Evolutionary conservation across 768 basidiomycete genomes (phyloP), one percentile per base, ranked within the genome.

Genomic region (Dentipellis fragilis): DNA sequence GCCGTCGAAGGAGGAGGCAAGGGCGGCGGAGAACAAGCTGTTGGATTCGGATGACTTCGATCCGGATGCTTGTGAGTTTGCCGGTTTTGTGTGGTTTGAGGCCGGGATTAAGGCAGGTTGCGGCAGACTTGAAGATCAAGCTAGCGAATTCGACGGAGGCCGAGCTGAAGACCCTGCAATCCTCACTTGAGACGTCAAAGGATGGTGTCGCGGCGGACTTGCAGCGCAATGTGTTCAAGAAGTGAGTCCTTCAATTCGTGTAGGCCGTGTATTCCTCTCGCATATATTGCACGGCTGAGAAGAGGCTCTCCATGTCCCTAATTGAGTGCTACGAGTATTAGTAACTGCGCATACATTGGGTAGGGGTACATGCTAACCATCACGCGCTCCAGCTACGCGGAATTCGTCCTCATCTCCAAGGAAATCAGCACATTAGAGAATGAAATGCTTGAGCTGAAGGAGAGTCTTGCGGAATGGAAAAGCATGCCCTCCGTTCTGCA

Each of bases 371-470:
- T 17, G 42, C 42, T 45, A 10, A 45, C 8, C 22, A 16, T 23
- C 9, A 3, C 29, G 29, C 6, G 6, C 29, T 10, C 19, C 64
- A 98, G 95, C 71, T 98, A 98, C 66, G 89, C 93, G 48, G 93
- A 98, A 67, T 98, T 98, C 66, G 90, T 99, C 23, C 77, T 87
- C 54, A 90, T 99, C 19, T 96, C 96, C 3, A 98, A 98, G 66
- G 96, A 98, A 71, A 95, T 99, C 54, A 86, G 89, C 23, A 86
- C 89, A 1, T 80, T 99, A 23, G 96, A 99, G 73, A 94, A 93
- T 65, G 94, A 97, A 68, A 90, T 98, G 87, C 79, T 97, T 34
- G 94, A 98, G 65, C 81, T 99, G 67, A 97, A 96, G 68, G 92
- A 94, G 54, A 80, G 88, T 6, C 77, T 98, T 3, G 85, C 89